phyloP scores from a whole-genome alignment of 768 basidiomycete genomes.

The Leucosporidium scottii region DNA sequence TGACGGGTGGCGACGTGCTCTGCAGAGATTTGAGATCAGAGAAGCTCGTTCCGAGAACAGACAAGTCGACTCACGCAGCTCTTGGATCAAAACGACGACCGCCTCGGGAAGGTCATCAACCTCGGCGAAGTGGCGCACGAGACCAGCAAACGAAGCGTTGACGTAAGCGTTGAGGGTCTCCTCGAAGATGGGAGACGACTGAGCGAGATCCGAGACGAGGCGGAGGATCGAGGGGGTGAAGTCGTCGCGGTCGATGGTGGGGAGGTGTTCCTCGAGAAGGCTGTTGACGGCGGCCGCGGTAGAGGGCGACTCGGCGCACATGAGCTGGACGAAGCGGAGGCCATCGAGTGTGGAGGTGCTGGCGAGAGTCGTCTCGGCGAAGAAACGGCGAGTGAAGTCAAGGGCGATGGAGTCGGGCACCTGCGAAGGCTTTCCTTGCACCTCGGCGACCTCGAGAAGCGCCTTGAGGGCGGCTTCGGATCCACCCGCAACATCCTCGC shows the following conservation, averaged over 20 bases:
- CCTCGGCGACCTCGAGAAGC: constrained; percentile 12
- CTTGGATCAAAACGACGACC: background rate
- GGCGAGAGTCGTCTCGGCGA: background rate
- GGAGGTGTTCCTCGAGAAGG: background rate
- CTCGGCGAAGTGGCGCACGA: constrained; percentile 14
- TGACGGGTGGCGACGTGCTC: background rate
- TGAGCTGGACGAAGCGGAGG: constrained; percentile 6
- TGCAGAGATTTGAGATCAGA: background rate
- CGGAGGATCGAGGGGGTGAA: constrained; percentile 11
- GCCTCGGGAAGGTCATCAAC: constrained; percentile 13
- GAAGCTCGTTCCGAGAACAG: background rate
- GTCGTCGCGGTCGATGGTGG: constrained; percentile 5
- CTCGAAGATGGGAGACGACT: background rate
- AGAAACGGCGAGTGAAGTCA: background rate
- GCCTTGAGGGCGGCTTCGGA: constrained; percentile 8
- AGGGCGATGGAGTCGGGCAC: background rate
- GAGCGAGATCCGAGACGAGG: constrained; percentile 1
- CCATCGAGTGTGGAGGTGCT: background rate
- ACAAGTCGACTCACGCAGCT: constrained; percentile 2
- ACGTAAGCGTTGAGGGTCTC: constrained; percentile 4
- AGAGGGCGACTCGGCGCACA: background rate
- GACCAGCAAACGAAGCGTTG: constrained; percentile 6
- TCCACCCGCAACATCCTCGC: background rate
- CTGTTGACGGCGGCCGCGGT: background rate
- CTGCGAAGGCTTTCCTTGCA: background rate